Conservation (phyloP, 306 rosid genomes). For the Lithocarpus polystachyus region DNA sequence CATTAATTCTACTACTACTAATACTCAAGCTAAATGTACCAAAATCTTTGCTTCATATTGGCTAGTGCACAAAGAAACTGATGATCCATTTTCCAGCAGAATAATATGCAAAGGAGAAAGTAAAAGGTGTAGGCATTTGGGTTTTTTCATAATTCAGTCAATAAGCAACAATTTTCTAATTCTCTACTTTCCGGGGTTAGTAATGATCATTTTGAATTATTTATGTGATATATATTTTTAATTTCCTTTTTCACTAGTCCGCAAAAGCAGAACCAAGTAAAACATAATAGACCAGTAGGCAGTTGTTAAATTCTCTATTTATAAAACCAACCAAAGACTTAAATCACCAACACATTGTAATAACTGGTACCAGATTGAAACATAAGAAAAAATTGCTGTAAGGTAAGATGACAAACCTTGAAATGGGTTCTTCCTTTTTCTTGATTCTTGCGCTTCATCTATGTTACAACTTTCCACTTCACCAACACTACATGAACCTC, state of each 20-base stretch:
- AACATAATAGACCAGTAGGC: not conserved
- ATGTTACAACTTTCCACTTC: constrained; percentile 34
- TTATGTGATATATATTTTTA: not conserved
- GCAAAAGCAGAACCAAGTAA: not conserved
- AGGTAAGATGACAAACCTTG: constrained; percentile 49
- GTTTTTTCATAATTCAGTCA: not conserved
- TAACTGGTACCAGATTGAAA: not conserved
- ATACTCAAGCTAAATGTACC: constrained; percentile 1
- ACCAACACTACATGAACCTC: constrained; percentile 21
- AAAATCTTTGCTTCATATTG: constrained; percentile 2
- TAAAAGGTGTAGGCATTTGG: not conserved
- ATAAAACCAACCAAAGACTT: not conserved
- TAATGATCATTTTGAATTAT: not conserved
- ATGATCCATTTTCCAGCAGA: not conserved
- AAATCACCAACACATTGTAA: not conserved
- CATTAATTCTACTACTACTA: not conserved
- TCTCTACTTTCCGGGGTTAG: not conserved
- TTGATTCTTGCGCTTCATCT: constrained; percentile 38
- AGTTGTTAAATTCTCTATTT: not conserved
- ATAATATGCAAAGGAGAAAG: not conserved
- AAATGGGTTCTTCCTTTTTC: constrained; percentile 58
- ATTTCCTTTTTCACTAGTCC: not conserved
- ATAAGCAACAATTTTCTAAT: too few relatives aligned
- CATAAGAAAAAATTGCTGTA: not conserved
- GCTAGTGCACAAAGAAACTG: constrained; percentile 2